Evolutionary conservation across 2,329 filamentous ascomycete species (phyloP), one percentile per base, ranked within the genome.

Genomic region (Scedosporium dehoogii): DNA sequence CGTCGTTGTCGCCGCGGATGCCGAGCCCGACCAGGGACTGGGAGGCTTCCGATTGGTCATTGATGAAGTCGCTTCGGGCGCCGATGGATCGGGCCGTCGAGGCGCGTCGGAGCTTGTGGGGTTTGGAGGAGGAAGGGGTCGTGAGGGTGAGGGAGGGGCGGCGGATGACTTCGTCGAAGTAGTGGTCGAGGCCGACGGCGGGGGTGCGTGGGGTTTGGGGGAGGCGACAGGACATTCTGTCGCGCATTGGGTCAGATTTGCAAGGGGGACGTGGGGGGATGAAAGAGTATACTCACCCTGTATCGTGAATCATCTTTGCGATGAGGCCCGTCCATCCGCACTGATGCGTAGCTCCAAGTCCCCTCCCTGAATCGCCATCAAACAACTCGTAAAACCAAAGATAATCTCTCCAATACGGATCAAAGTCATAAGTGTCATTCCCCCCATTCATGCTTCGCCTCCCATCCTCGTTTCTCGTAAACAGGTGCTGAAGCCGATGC

Each of bases 311-410:
- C 85, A 97, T 90, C 75, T 96, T 92, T 27, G 93, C 93, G 73
- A 97, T 92, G 67, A 97, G 76, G 25, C 93, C 93, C 44, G 93
- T 97, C 93, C 94, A 97, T 59, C 93, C 93, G 71, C 91, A 96
- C 74, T 97, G 94, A 74, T 97, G 94, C 58, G 88, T 93, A 44
- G 93, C 91, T 63, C 93, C 93, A 1, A 97, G 82, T 16, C 94
- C 93, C 67, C 92, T 88, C 14, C 93, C 93, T 59, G 81, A 87
- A 72, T 97, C 92, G 46, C 92, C 93, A 71, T 97, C 93, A 72
- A 97, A 97, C 80, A 96, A 97, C 73, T 97, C 93, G 72, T 96
- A 89, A 81, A 96, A 97, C 90, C 91, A 97, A 69, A 97, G 61
- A 70, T 92, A 85, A 70, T 96, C 92, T 73, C 89, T 93, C 93